These are phyloP conservation scores for Solanum ahanhuiri DNA, from an alignment of 257 asterid genomes.

Conservation along the genomic window DNA sequence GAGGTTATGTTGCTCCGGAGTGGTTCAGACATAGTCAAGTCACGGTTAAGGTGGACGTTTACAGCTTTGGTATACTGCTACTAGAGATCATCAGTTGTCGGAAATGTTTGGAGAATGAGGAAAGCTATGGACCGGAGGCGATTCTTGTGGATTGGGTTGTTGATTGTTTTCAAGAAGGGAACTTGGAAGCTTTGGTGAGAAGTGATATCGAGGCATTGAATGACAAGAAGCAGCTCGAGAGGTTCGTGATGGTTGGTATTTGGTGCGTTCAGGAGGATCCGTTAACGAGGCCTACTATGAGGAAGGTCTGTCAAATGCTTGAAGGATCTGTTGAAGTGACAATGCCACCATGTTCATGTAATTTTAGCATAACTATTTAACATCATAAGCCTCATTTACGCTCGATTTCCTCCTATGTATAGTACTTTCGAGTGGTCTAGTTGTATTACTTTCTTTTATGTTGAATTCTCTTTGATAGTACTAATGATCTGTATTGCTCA, in stretches of 20 bases:
- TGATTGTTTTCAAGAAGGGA: slow-evolving; percentile 18
- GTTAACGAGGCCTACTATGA: slow-evolving; percentile 22
- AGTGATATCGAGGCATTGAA: slow-evolving; percentile 12
- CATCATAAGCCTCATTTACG: neutral
- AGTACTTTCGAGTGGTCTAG: neutral
- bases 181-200: slow-evolving; percentile 4
- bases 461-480: neutral
- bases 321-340: slow-evolving; percentile 22
- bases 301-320: slow-evolving; percentile 19
- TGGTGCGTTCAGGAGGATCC: slow-evolving; percentile 32
- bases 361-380: neutral
- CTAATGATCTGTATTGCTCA: neutral
- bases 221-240: slow-evolving; percentile 7
- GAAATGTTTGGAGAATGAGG: neutral
- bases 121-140: neutral
- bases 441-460: neutral
- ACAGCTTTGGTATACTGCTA: slow-evolving; percentile 28
- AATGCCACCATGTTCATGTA: neutral
- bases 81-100: slow-evolving; percentile 22
- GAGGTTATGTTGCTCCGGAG: neutral
- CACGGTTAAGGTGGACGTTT: slow-evolving; percentile 25
- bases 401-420: neutral
- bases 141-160: slow-evolving; percentile 16
- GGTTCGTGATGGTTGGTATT: slow-evolving; percentile 16
- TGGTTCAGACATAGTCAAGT: slow-evolving; percentile 6